Evolutionary conservation across 2,329 filamentous ascomycete genomes (phyloP).

Genomic region (Madurella fahalii): DNA sequence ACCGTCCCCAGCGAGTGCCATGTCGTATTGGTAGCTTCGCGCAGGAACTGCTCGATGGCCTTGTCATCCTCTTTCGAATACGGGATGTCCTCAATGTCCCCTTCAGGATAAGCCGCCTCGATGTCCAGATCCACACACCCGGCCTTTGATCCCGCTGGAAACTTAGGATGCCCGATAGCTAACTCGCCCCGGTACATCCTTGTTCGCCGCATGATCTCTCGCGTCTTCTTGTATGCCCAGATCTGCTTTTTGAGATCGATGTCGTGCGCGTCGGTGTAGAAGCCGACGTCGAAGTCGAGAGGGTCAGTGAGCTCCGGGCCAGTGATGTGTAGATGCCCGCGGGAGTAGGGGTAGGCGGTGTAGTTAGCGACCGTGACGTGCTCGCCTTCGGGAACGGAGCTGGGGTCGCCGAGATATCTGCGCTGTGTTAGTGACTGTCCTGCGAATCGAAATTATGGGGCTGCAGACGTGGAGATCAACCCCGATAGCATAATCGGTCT

Average conservation of each 20-base stretch:
- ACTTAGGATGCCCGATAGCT: background rate
- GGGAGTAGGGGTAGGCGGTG: slow-evolving; percentile 55
- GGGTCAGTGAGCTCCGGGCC: slow-evolving; percentile 38
- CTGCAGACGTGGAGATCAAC: too few relatives aligned
- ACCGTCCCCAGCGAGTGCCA: slow-evolving; percentile 42
- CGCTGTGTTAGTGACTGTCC: too few relatives aligned
- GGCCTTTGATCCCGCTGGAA: too few relatives aligned
- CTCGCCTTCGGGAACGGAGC: slow-evolving; percentile 35
- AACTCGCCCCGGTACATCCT: slow-evolving; percentile 36
- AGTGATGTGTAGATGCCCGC: slow-evolving; percentile 58
- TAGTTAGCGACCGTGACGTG: slow-evolving; percentile 50
- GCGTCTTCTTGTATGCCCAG: slow-evolving; percentile 61
- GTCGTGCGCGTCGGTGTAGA: slow-evolving; percentile 46
- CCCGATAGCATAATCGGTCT: too few relatives aligned
- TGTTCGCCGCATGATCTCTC: slow-evolving; percentile 45
- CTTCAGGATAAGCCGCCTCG: too few relatives aligned
- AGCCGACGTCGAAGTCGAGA: slow-evolving; percentile 55
- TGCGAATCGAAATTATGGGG: too few relatives aligned
- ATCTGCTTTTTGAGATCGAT: slow-evolving; percentile 55
- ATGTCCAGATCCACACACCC: too few relatives aligned
- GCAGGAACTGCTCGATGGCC: slow-evolving; percentile 38
- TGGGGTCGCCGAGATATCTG: too few relatives aligned
- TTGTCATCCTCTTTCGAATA: too few relatives aligned
- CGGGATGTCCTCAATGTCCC: too few relatives aligned
- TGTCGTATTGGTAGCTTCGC: slow-evolving; percentile 37